Base-by-base conservation (phyloP, 2,329 filamentous ascomycete species). In the Diaporthe eres region DNA sequence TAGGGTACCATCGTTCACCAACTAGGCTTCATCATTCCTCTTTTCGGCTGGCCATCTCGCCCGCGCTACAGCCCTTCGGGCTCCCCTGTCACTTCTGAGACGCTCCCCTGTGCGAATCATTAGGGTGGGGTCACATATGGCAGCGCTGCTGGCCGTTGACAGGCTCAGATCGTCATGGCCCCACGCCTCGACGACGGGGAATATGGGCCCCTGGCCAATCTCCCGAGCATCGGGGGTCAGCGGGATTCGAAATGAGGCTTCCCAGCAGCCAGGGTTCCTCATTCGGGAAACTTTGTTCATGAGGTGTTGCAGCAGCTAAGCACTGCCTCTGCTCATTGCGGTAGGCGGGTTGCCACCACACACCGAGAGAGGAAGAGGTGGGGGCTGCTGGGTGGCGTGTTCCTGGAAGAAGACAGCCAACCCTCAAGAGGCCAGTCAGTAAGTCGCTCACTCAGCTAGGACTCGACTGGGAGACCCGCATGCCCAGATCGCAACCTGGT, bases 11-110 rank as follows among this genome's bases (percentile, higher is more conserved):
- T 70, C 65, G 65, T n/a, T 22, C 49, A 70, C 31, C 7, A 70
- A 55, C 34, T 53, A 70, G 65, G n/a, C 65, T 31, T 53, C 47
- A 55, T 25, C 47, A 70, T 70, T 70, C 34, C 65, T 70, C 65
- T 31, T 70, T 70, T 70, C 47, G 65, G 65, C 65, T 70, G 65
- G 65, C n/a, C 65, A 28, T 70, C 22, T 55, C 39, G 65, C 65
- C 65, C 58, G 68, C 73, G 61, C 74, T 73, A 65, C 57, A 51
- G 28, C 77, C 76, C 80, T 81, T 82, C 79, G 81, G 82, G 82
- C 80, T 81, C 79, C 81, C 82, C 75, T 79, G 81, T 81, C 77
- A 79, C 78, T 79, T 80, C 80, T 84, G 83, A 83, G 65, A 70
- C 65, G 47, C 34, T 28, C 47, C 65, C 65, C 65, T 70, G 65